A percentile compares a stretch with the other conserved stretches of the same genome.
phyloP scores from a whole-genome alignment of 495 filamentous ascomycete species.

The Friedmanniomyces simplex region DNA sequence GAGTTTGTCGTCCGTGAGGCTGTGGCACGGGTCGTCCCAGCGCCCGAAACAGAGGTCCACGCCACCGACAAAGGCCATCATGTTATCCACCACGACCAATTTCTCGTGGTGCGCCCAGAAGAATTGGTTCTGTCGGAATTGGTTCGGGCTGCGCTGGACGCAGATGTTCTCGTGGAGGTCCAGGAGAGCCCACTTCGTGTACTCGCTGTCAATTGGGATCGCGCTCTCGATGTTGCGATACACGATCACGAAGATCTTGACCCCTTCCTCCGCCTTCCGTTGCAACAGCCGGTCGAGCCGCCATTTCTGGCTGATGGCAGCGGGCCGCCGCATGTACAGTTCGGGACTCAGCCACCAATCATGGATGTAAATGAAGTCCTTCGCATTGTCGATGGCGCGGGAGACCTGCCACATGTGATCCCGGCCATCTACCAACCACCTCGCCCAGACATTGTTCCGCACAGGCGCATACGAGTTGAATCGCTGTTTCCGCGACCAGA shows the following conservation, averaged over 20 bases:
- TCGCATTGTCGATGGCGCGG: slow-evolving; percentile 91
- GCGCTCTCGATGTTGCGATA: slow-evolving; percentile 98
- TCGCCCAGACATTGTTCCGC: slow-evolving; percentile 73
- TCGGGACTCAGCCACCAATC: slow-evolving; percentile 99
- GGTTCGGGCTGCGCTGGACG: slow-evolving; percentile 90
- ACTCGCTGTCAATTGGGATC: slow-evolving; percentile 98
- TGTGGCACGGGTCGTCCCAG: slow-evolving; percentile 93
- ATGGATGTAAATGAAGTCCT: slow-evolving; percentile 98
- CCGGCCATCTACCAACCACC: slow-evolving; percentile 93
- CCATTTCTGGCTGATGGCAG: slow-evolving; percentile 98
- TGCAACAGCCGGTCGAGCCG: slow-evolving; percentile 89
- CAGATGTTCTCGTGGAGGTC: slow-evolving; percentile 95
- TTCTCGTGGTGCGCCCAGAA: slow-evolving; percentile 99
- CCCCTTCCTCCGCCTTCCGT: slow-evolving; percentile 83
- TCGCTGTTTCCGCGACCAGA: slow-evolving; percentile 72
- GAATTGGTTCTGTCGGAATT: slow-evolving; percentile 98
- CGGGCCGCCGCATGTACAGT: slow-evolving; percentile 87
- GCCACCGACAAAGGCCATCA: slow-evolving; percentile 88
- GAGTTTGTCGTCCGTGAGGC: slow-evolving; percentile 81
- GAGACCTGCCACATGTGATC: slow-evolving; percentile 99
- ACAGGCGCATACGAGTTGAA: slow-evolving; percentile 94
- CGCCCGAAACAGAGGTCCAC: slow-evolving; percentile 96
- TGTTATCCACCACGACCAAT: slow-evolving; percentile 89
- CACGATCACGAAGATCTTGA: slow-evolving; percentile 97
- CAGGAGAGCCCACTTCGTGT: slow-evolving; percentile 94